Conservation (phyloP, 2,329 filamentous ascomycete genomes). For the Venturiaceae sp. region DNA sequence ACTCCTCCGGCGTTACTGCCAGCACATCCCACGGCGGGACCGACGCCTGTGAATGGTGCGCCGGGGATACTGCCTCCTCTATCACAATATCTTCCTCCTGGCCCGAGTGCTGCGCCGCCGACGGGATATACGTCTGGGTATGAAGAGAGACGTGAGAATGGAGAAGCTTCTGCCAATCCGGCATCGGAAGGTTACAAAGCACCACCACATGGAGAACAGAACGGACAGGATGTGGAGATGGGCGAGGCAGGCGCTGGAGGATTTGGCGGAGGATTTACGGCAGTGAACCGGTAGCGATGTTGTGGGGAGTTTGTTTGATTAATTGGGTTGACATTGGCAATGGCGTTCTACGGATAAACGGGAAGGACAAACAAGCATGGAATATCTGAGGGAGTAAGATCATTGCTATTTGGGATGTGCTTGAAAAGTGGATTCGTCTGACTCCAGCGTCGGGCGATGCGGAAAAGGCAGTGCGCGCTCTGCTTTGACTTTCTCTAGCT, state of each 20-base stretch:
- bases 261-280: conserved; percentile 21
- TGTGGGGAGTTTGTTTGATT: conserved; percentile 6
- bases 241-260: conserved; percentile 16
- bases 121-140: not conserved
- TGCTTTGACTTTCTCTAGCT: too few relatives aligned
- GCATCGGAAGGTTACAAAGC: conserved; percentile 12
- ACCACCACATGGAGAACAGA: conserved; percentile 24
- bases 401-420: not conserved
- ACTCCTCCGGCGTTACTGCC: not conserved
- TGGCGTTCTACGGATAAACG: not conserved
- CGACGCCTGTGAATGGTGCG: not conserved
- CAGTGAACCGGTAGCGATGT: conserved; percentile 22
- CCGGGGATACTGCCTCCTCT: not conserved
- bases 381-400: not conserved
- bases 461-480: too few relatives aligned
- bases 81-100: not conserved
- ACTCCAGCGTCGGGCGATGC: too few relatives aligned
- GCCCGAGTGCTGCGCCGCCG: not conserved
- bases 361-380: not conserved
- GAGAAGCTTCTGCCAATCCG: conserved; percentile 5
- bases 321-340: not conserved
- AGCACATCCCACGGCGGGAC: not conserved
- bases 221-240: conserved; percentile 25
- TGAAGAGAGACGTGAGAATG: conserved; percentile 2
- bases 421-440: too few relatives aligned